Base-by-base conservation (phyloP, 2,329 filamentous ascomycete genomes). In the Hymenotorrendiella dingleyae region DNA sequence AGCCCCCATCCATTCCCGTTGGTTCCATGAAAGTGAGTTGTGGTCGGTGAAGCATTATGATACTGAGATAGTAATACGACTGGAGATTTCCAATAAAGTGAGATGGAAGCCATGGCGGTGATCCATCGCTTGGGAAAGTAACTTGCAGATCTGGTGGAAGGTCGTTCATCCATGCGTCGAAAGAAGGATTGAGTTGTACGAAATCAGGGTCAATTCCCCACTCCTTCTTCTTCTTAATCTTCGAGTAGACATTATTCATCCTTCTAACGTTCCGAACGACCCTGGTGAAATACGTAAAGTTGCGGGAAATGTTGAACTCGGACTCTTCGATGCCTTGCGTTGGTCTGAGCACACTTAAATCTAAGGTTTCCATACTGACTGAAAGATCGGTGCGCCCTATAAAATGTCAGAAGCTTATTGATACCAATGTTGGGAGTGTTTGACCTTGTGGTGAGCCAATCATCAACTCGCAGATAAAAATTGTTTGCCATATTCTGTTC, bases 21-120 rank as follows among this genome's bases (percentile, higher is more conserved):
- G 84, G 84, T 45, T 90, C 84, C 42, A 90, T 78, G 43, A 86
- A 82, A 10, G 82, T 81, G 28, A 97, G 67, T 57, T 95, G 89
- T 16, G 91, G 90, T 30, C 91, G 78, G 61, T 94, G 84, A 45
- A 94, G 82, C 64, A 97, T 80, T 42, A 97, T 88, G 36, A 91
- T 74, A 11, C 80, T 83, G 14, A 97, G 72, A 54, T 94, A 82
- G 62, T 93, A 90, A 63, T 97, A 94, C 2, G 82, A 84, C 60
- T 95, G 86, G 64, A 95, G 72, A 58, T 95, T 94, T 26, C 87
- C 91, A 36, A 94, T 73, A 57, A 90, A 95, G 54, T 94, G 85
- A 6, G 86, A 91, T 3, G 86, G 78, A 14, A 96, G 71, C 82
- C 85, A 93, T 0, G 90, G 90, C 2, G 86, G 74, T 3, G 84